phyloP scores from a whole-genome alignment of 208 protist species.

The Crithidia acanthocephali region DNA sequence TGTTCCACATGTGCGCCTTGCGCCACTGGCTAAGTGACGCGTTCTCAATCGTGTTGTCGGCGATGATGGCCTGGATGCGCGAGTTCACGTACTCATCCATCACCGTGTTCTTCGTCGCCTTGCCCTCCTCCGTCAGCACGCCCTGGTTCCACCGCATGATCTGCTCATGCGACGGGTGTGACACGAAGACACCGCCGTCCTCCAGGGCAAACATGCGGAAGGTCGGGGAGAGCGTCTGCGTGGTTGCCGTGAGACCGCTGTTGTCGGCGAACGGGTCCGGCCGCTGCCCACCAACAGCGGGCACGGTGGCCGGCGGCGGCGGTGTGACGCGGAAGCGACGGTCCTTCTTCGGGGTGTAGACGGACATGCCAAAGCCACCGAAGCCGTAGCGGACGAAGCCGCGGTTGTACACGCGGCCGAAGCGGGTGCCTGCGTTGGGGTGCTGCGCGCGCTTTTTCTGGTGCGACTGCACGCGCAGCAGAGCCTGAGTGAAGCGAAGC shows the following conservation, averaged over 20 bases:
- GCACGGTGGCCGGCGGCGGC: conserved; percentile 12
- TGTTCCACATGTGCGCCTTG: conserved; percentile 83
- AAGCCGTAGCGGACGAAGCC: conserved; percentile 90
- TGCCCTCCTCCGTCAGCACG: conserved; percentile 68
- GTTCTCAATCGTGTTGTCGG: conserved; percentile 90
- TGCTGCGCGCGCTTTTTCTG: conserved; percentile 84
- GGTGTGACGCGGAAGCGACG: conserved; percentile 62
- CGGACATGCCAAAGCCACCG: conserved; percentile 90
- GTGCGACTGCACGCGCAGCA: conserved; percentile 84
- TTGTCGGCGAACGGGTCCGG: conserved; percentile 39
- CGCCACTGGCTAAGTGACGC: conserved; percentile 84
- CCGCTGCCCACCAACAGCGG: conserved; percentile 9
- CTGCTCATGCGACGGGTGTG: conserved; percentile 83
- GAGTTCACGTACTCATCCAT: conserved; percentile 86
- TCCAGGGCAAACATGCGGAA: conserved; percentile 82
- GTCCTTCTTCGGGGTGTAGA: conserved; percentile 88
- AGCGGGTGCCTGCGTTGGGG: conserved; percentile 86
- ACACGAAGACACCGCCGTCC: conserved; percentile 82
- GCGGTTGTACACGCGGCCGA: conserved; percentile 88
- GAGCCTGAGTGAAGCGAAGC: conserved; percentile 59
- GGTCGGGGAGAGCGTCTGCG: conserved; percentile 80
- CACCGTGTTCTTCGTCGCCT: conserved; percentile 62
- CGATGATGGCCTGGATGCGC: conserved; percentile 89
- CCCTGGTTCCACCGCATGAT: conserved; percentile 81
- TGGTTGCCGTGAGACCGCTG: conserved; percentile 60